Conservation (phyloP, 495 filamentous ascomycete genomes). For the Trichoderma erinaceum region DNA sequence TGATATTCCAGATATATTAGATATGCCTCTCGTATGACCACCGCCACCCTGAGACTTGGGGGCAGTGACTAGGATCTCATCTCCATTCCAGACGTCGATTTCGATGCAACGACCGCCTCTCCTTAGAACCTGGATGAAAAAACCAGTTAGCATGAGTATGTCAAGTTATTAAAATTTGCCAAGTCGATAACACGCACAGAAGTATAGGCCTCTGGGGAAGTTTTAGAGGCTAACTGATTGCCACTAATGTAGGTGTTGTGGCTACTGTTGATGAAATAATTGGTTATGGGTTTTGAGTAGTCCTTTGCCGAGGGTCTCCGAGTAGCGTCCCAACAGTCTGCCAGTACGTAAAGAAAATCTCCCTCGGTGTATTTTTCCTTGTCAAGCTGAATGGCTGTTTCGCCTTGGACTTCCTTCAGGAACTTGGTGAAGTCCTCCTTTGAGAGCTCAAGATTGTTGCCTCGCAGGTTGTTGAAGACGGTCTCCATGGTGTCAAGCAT, state of each 20-base stretch:
- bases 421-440: constrained; percentile 32
- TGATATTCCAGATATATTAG: constrained; percentile 23
- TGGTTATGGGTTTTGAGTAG: constrained; percentile 56
- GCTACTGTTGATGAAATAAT: constrained; percentile 86
- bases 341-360: constrained; percentile 40
- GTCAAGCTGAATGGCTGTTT: constrained; percentile 22
- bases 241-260: constrained; percentile 84
- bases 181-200: constrained; percentile 41
- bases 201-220: constrained; percentile 74
- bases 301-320: constrained; percentile 31
- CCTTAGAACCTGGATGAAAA: constrained; percentile 40
- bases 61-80: constrained; percentile 25
- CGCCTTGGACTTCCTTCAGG: constrained; percentile 34
- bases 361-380: constrained; percentile 33
- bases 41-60: constrained; percentile 19
- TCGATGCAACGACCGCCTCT: constrained; percentile 86
- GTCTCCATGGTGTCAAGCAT: constrained; percentile 16
- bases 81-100: constrained; percentile 93
- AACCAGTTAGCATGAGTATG: constrained; percentile 17
- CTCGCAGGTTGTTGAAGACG: constrained; percentile 30
- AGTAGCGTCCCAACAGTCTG: constrained; percentile 30
- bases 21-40: constrained; percentile 22
- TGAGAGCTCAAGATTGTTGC: constrained; percentile 25
- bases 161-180: neutral
- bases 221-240: constrained; percentile 75